Base-by-base conservation (phyloP, 176 grass and related monocot species). In the Aegilops tauschii region DNA sequence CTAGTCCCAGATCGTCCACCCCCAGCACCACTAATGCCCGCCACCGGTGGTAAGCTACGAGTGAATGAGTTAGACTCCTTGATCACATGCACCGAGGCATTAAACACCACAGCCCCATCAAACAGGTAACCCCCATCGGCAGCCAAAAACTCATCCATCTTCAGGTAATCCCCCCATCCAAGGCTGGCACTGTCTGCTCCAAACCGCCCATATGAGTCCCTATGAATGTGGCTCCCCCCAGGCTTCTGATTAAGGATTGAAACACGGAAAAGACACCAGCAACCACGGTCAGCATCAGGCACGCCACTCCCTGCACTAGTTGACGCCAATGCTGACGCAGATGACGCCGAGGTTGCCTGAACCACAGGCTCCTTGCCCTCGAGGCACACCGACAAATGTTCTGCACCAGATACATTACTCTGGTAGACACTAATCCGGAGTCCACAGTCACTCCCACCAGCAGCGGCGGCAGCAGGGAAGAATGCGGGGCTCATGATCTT, bases 211-310 rank as follows among this genome's bases (percentile, higher is more conserved):
- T 96, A 98, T 0, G 94, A 96, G 32, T 98, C 97, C 73, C 90
- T 92, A 56, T 91, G 92, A 58, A 96, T 84, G 56, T 98, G 93
- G 71, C 81, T 86, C 65, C 90, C 89, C 83, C 92, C 90, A 54
- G 90, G 66, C 68, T 69, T 90, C 65, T 98, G 97, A 86, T 85
- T 93, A 86, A 98, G 89, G 44, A 94, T 84, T 0, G 97, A 94
- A 87, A 98, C 87, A 37, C 97, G 90, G 76, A 98, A 98, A 83
- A 98, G 87, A 71, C 94, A 94, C 97, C 97, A 98, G 86, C 91
- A 98, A 13, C 97, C 93, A 25, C 90, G 97, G 86, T 98, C 93
- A 35, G 47, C 80, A 56, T 92, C 93, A 2, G 86, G 83, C 69
- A 84, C 70, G 1, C 88, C 82, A 10, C 62, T 87, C 54, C 80